Base-by-base conservation (phyloP, 495 filamentous ascomycete species). In the Tuber microsphaerosporum region DNA sequence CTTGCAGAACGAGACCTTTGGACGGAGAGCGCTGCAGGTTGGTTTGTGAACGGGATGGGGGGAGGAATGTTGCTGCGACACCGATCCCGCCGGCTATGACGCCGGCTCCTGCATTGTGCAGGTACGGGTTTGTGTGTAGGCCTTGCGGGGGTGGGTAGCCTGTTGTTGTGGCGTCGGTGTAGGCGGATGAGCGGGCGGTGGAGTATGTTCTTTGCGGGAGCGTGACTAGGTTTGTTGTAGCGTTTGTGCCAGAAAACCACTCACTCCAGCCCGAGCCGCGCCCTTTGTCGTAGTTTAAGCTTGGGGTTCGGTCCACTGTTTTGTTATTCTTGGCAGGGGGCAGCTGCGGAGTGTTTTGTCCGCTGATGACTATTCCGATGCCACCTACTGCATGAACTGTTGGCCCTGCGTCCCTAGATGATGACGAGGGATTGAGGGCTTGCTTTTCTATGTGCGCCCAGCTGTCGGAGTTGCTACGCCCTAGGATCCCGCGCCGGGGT, bases 211-310 rank as follows among this genome's bases (percentile, higher is more conserved):
- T 73, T 43, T 76, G 75, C 19, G 80, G 80, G 20, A 82, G 26
- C 22, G 72, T 74, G 37, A 72, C 81, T 7, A 82, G 69, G 71
- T 82, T 82, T 20, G 80, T 82, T 77, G 75, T 81, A 5, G 76
- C 80, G 12, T 77, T 79, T 3, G 71, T 71, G 26, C 73, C 81
- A 42, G 81, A 83, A 34, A 83, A 83, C 70, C 82, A 83, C 70
- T 75, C 79, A 22, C 79, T 81, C 81, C 81, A 83, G 5, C 81
- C 81, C 1, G 81, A 83, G 42, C 76, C 73, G 26, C 80, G 74
- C 22, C 37, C 31, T 46, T 22, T 43, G 7, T 65, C 56, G 26
- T 65, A 17, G 56, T 34, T 65, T 31, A 26, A 34, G 3, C 56
- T 61, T 16, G 10, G n/a, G 14, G 12, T 65, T 65, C 26, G 56